phyloP scores from a whole-genome alignment of 768 basidiomycete species.

The Auricularia sp. region DNA sequence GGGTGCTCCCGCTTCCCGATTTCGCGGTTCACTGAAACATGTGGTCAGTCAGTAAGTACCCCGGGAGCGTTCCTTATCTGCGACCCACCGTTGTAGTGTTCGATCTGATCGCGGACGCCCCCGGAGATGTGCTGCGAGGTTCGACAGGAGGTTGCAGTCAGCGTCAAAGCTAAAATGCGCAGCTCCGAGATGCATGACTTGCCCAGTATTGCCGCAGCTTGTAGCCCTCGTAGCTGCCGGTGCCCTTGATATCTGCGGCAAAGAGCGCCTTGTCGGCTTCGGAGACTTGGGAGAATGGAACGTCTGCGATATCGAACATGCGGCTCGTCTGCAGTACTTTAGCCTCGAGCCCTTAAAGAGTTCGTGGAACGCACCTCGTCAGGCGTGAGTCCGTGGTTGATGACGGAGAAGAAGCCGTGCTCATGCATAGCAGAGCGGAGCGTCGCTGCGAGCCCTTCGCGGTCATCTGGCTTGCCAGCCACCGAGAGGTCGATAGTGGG shows the following conservation, averaged over 20 bases:
- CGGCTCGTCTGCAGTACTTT: slow-evolving; percentile 25
- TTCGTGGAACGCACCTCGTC: slow-evolving; percentile 25
- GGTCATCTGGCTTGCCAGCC: slow-evolving; percentile 28
- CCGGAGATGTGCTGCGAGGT: slow-evolving; percentile 29
- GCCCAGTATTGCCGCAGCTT: slow-evolving; percentile 49
- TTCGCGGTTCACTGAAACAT: slow-evolving; percentile 38
- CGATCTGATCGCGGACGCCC: slow-evolving; percentile 35
- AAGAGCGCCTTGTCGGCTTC: slow-evolving; percentile 35
- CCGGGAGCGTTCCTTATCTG: background rate
- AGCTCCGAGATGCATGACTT: slow-evolving; percentile 3
- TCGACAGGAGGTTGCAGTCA: background rate
- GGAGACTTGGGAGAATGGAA: slow-evolving; percentile 32
- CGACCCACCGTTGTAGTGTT: slow-evolving; percentile 31
- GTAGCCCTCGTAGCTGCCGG: slow-evolving; percentile 46
- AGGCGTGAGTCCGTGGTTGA: slow-evolving; percentile 38
- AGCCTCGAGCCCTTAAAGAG: background rate
- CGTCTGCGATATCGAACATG: slow-evolving; percentile 39
- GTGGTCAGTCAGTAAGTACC: too few species aligned
- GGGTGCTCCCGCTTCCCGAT: slow-evolving; percentile 41
- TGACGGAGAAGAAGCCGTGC: slow-evolving; percentile 32
- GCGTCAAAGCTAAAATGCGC: background rate
- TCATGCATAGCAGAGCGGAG: slow-evolving; percentile 37
- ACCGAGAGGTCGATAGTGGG: slow-evolving; percentile 42
- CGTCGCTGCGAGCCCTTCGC: slow-evolving; percentile 28
- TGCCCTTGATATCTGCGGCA: slow-evolving; percentile 30